phyloP scores from a whole-genome alignment of 352 stramenopile species.

The Globisporangium mamillatum region DNA sequence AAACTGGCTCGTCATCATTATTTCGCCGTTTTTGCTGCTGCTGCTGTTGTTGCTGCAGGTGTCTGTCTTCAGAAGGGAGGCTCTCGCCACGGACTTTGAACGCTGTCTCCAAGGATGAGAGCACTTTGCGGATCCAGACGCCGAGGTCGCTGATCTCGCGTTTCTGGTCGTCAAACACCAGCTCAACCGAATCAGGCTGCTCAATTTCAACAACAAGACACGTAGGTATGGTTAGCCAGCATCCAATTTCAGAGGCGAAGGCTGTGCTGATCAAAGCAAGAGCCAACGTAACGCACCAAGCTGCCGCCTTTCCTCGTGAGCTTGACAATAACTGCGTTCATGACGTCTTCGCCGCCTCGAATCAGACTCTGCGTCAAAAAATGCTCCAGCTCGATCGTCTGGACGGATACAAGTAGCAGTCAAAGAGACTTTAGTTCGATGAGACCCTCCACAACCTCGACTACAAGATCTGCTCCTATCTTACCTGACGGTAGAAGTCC shows the following conservation, averaged over 20 bases:
- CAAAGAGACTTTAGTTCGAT: neutral
- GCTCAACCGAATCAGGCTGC: slow-evolving; percentile 31
- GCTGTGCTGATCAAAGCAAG: neutral
- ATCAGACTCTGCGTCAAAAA: slow-evolving; percentile 55
- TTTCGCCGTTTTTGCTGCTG: neutral
- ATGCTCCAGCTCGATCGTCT: slow-evolving; percentile 35
- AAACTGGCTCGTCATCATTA: neutral
- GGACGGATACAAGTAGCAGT: slow-evolving; percentile 1
- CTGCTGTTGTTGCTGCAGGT: neutral
- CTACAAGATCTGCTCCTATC: too few species aligned
- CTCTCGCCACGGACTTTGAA: slow-evolving; percentile 29
- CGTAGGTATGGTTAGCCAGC: neutral
- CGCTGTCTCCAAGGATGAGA: slow-evolving; percentile 25
- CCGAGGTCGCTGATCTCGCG: slow-evolving; percentile 43
- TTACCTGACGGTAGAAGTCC: slow-evolving; percentile 18
- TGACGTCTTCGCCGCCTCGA: slow-evolving; percentile 65
- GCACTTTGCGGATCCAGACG: slow-evolving; percentile 50
- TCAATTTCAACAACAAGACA: neutral
- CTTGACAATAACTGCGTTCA: slow-evolving; percentile 59
- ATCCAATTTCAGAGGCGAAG: neutral
- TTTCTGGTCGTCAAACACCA: slow-evolving; percentile 44
- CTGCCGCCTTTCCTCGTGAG: slow-evolving; percentile 35
- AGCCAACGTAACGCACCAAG: slow-evolving; percentile 27
- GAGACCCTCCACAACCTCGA: too few species aligned
- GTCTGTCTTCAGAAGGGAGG: slow-evolving; percentile 14